phyloP scores from a whole-genome alignment of 495 filamentous ascomycete species.

The Pseudoneurospora amorphoporcata region DNA sequence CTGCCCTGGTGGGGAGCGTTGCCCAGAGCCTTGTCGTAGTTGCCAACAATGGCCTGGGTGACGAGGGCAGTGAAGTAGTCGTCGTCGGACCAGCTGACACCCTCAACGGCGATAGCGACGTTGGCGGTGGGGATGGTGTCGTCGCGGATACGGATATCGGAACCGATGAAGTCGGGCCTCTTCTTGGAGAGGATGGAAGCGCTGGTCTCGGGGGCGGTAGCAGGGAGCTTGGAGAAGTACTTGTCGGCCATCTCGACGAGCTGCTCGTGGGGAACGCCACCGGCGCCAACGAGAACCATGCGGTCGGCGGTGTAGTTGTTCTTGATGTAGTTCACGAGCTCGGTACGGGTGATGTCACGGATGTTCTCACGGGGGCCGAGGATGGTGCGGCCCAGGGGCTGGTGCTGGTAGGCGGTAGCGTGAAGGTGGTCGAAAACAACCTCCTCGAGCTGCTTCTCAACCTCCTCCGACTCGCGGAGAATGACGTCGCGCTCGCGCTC shows the following conservation, averaged over 20 bases:
- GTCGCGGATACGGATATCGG: conserved; percentile 87
- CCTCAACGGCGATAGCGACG: conserved; percentile 97
- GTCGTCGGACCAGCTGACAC: conserved; percentile 97
- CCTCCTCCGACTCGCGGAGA: conserved; percentile 96
- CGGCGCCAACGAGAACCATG: conserved; percentile 95
- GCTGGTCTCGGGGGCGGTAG: conserved; percentile 58
- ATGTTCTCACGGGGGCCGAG: conserved; percentile 98
- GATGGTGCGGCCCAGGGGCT: conserved; percentile 95
- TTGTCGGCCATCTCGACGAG: conserved; percentile 94
- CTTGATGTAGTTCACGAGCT: conserved; percentile 93
- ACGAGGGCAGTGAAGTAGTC: conserved; percentile 98
- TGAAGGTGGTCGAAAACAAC: conserved; percentile 99
- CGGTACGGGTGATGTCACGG: conserved; percentile 79
- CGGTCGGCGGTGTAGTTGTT: conserved; percentile 98
- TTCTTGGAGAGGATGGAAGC: conserved; percentile 67
- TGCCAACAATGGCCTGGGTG: conserved; percentile 96
- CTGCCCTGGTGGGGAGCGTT: conserved; percentile 91
- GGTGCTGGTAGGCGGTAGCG: conserved; percentile 91
- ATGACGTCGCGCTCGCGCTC: conserved; percentile 98
- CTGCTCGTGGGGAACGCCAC: conserved; percentile 86
- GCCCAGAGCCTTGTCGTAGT: conserved; percentile 98
- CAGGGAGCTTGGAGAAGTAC: conserved; percentile 72
- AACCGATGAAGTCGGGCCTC: conserved; percentile 90
- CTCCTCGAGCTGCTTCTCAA: conserved; percentile 98
- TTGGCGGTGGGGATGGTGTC: conserved; percentile 93